Percentiles rank a stretch among this genome's conserved stretches.
Evolutionary conservation across 2,329 filamentous ascomycete genomes (phyloP).

Genomic region (Aspergillus sojae): DNA sequence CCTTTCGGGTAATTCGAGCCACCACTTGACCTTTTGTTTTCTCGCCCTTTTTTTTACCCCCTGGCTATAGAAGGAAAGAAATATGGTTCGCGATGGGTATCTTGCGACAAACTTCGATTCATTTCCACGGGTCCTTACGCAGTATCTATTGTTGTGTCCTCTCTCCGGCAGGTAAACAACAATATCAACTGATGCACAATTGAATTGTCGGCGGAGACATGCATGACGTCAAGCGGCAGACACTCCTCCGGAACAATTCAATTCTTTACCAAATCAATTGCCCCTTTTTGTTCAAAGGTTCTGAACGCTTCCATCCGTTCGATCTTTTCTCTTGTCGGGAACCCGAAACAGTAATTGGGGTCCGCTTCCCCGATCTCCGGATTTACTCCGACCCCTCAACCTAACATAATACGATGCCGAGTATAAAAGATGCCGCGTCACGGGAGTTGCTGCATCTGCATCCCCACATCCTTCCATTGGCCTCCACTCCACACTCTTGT

Average conservation of each 20-base stretch:
- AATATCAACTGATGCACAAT: no score
- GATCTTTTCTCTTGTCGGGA: not conserved
- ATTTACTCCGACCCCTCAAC: not conserved
- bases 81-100: not conserved
- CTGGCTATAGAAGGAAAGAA: not conserved
- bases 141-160: not conserved
- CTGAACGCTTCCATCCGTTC: not conserved
- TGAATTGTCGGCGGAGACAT: not conserved
- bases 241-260: not conserved
- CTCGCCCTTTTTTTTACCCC: no score
- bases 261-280: not conserved
- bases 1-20: slow-evolving; percentile 1
- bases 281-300: not conserved
- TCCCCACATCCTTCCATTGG: not conserved
- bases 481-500: not conserved
- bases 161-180: no score
- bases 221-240: slow-evolving; percentile 3
- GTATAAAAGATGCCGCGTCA: not conserved
- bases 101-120: not conserved
- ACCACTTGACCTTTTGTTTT: not conserved
- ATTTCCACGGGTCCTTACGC: no score
- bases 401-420: not conserved
- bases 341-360: slow-evolving; percentile 2
- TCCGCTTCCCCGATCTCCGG: not conserved
- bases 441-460: not conserved